Evolutionary conservation across 179 eudicot species (phyloP).

Genomic region (Dionaea muscipula): DNA sequence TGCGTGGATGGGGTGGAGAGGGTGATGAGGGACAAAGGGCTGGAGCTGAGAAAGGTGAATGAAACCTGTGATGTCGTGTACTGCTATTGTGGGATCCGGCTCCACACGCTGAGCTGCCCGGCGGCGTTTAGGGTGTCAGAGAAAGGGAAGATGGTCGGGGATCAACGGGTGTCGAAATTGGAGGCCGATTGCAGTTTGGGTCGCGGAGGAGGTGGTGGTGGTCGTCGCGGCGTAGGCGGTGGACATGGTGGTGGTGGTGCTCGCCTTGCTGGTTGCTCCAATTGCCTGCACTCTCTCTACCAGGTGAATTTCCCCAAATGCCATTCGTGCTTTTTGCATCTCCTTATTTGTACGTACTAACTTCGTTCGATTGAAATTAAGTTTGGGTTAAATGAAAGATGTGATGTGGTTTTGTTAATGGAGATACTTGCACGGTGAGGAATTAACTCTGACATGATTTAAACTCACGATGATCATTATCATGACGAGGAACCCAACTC

Average conservation of each 20-base stretch:
- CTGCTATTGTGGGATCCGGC: constrained; percentile 66
- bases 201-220: constrained; percentile 12
- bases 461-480: no score
- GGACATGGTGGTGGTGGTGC: constrained; percentile 16
- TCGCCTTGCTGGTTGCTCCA: constrained; percentile 45
- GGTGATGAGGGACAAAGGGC: constrained; percentile 34
- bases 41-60: constrained; percentile 35
- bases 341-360: no score
- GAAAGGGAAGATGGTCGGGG: constrained; percentile 34
- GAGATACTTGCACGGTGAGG: no score
- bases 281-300: constrained; percentile 54
- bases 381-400: no score
- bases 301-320: constrained; percentile 24
- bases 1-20: constrained; percentile 45
- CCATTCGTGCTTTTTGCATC: no score
- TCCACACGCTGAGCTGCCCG: constrained; percentile 53
- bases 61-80: constrained; percentile 54
- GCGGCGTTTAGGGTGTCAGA: constrained; percentile 29
- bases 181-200: constrained; percentile 65
- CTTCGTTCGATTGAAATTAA: no score
- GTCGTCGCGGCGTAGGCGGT: constrained; percentile 9
- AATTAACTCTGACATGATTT: no score
- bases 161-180: constrained; percentile 25
- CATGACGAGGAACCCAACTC: no score
- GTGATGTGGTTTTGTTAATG: no score